phyloP scores from a whole-genome alignment of 2,329 filamentous ascomycete species.

The Bipolaris sorokiniana region DNA sequence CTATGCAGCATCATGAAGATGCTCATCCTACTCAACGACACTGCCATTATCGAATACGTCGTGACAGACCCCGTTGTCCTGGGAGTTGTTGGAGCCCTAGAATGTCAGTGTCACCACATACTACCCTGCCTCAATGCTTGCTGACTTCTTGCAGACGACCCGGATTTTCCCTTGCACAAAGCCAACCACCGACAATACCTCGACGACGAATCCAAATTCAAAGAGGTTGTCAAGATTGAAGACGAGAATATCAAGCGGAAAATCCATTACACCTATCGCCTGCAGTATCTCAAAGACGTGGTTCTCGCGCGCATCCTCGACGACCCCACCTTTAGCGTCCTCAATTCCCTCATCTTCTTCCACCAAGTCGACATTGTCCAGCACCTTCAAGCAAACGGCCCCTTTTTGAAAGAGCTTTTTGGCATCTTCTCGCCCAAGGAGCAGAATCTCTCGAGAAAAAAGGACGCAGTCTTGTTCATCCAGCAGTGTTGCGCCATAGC shows the following conservation, averaged over 20 bases:
- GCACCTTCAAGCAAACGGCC: constrained; percentile 81
- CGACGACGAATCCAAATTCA: constrained; percentile 85
- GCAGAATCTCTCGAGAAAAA: constrained; percentile 73
- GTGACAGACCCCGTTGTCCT: constrained; percentile 88
- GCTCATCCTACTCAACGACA: constrained; percentile 93
- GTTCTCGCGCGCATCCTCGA: constrained; percentile 94
- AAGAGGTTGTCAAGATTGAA: constrained; percentile 93
- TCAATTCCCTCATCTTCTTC: constrained; percentile 98
- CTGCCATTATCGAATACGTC: constrained; percentile 88
- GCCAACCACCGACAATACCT: constrained; percentile 96
- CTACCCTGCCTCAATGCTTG: constrained; percentile 6
- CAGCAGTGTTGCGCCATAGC: constrained; percentile 94
- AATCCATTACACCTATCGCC: constrained; percentile 93
- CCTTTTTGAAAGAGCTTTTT: constrained; percentile 85
- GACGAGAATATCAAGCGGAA: constrained; percentile 82
- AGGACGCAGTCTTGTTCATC: constrained; percentile 94
- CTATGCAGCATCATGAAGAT: constrained; percentile 99
- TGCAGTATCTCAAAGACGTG: constrained; percentile 98
- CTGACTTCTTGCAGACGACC: constrained; percentile 69
- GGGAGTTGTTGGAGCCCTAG: constrained; percentile 91
- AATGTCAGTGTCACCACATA: constrained; percentile 62
- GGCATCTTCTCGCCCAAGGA: constrained; percentile 76
- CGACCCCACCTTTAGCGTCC: constrained; percentile 94
- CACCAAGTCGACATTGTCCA: constrained; percentile 98
- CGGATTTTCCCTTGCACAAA: constrained; percentile 96